These are phyloP conservation scores for Colletotrichum nymphaeae DNA, from an alignment of 2,329 filamentous ascomycete genomes.

Conservation along the genomic window DNA sequence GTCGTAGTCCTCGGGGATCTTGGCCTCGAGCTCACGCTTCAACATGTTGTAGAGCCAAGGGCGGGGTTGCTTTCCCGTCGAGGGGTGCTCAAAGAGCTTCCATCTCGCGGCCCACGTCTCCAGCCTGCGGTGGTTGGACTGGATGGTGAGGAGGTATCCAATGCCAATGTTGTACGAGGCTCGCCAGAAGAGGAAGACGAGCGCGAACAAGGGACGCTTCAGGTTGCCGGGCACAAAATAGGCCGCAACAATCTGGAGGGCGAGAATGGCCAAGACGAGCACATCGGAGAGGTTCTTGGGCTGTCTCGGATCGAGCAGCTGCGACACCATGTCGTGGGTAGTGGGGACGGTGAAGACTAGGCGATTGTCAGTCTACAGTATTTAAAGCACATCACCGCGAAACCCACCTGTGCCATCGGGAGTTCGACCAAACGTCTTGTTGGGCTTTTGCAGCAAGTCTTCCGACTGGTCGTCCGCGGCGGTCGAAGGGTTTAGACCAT, in stretches of 20 bases:
- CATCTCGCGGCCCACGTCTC: conserved; percentile 89
- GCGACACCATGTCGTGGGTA: conserved; percentile 99
- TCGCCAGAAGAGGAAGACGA: conserved; percentile 92
- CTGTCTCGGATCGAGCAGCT: conserved; percentile 92
- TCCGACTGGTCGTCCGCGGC: conserved; percentile 6
- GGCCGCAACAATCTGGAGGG: conserved; percentile 77
- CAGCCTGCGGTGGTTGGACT: conserved; percentile 89
- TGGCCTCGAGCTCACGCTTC: conserved; percentile 91
- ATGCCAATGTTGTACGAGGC: conserved; percentile 94
- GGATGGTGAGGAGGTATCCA: conserved; percentile 86
- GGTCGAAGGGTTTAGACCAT: conserved; percentile 2
- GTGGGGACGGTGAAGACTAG: conserved; percentile 94
- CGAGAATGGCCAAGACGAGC: conserved; percentile 82
- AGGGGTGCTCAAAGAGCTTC: conserved; percentile 86
- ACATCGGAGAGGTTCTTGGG: conserved; percentile 94
- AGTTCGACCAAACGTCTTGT: conserved; percentile 91
- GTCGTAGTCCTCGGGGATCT: conserved; percentile 92
- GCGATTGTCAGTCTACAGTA: neutral
- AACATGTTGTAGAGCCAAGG: conserved; percentile 86
- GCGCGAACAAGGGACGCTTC: conserved; percentile 82
- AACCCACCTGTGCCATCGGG: conserved; percentile 88
- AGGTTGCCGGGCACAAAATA: conserved; percentile 77
- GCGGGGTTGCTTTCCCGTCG: conserved; percentile 83
- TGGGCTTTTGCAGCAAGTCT: conserved; percentile 47
- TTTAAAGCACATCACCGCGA: neutral